Percentiles rank a stretch among this genome's conserved stretches.
These are phyloP conservation scores for Anthracocystis setariae DNA, from an alignment of 1,284 basidiomycete genomes.

Conservation along the genomic window DNA sequence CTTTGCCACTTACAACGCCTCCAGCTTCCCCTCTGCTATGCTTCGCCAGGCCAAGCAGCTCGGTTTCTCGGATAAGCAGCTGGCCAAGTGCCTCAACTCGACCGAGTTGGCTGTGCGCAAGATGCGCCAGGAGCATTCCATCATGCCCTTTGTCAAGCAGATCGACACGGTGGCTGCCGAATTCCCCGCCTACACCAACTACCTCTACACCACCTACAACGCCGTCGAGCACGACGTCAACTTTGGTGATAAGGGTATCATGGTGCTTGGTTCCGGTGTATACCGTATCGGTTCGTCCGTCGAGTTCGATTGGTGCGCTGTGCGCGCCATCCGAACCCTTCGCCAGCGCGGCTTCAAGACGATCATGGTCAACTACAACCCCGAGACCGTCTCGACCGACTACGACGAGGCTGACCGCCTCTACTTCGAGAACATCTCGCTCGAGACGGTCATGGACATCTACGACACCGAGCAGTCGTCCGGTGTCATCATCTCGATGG, in stretches of 20 bases:
- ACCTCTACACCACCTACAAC: conserved; percentile 98
- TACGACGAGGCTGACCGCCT: conserved; percentile 98
- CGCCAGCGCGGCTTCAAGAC: conserved; percentile 94
- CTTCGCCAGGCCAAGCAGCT: conserved; percentile 90
- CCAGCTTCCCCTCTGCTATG: conserved; percentile 75
- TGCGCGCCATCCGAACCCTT: conserved; percentile 92
- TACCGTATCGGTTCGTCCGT: conserved; percentile 99
- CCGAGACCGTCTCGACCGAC: conserved; percentile 98
- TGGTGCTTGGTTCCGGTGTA: conserved; percentile 97
- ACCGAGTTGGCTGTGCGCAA: conserved; percentile 88
- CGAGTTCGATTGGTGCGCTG: conserved; percentile 99
- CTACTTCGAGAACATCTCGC: conserved; percentile 97
- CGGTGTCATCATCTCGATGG: conserved; percentile 96
- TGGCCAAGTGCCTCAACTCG: conserved; percentile 82
- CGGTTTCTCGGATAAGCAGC: conserved; percentile 93
- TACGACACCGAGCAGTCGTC: conserved; percentile 90
- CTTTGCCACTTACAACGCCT: conserved; percentile 75
- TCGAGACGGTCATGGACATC: conserved; percentile 96
- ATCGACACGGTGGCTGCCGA: conserved; percentile 99
- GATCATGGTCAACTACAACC: conserved; percentile 99
- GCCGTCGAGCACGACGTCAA: conserved; percentile 88
- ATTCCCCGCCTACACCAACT: conserved; percentile 98
- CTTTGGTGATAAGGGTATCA: conserved; percentile 91
- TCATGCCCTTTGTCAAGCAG: conserved; percentile 95
- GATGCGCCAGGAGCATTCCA: conserved; percentile 82